Percentiles rank a stretch among this genome's conserved stretches.
Conservation (phyloP, 768 basidiomycete genomes). For the Lactarius quietus region DNA sequence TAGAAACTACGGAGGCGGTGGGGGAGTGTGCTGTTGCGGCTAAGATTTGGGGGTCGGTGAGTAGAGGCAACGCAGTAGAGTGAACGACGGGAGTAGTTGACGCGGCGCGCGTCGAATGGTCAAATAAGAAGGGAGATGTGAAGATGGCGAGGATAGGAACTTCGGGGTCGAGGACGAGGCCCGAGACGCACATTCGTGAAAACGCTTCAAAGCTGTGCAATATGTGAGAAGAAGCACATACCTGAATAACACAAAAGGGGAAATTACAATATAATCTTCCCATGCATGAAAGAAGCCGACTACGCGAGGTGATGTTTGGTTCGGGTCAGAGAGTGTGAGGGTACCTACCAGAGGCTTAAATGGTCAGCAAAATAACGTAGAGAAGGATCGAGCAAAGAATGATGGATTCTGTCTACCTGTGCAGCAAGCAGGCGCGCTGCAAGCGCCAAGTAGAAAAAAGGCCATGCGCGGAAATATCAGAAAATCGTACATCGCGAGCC, state of each 20-base stretch:
- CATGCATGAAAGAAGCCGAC: slow-evolving; percentile 81
- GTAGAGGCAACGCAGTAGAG: slow-evolving; percentile 20
- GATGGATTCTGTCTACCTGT: slow-evolving; percentile 80
- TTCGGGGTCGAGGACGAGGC: slow-evolving; percentile 84
- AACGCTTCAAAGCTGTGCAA: slow-evolving; percentile 75
- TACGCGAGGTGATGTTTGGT: slow-evolving; percentile 41
- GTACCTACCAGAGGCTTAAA: slow-evolving; percentile 73
- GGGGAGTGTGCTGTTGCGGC: slow-evolving; percentile 45
- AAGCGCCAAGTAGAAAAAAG: not conserved
- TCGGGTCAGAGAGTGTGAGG: slow-evolving; percentile 38
- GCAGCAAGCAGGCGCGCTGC: not conserved
- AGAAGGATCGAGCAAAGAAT: slow-evolving; percentile 82
- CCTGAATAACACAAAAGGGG: too few relatives aligned
- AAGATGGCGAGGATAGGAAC: slow-evolving; percentile 51
- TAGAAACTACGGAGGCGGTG: slow-evolving; percentile 45
- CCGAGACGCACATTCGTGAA: slow-evolving; percentile 86
- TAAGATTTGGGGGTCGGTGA: slow-evolving; percentile 36
- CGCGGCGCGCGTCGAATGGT: slow-evolving; percentile 31
- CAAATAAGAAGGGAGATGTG: slow-evolving; percentile 36
- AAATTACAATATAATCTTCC: slow-evolving; percentile 84
- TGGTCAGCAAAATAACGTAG: slow-evolving; percentile 76
- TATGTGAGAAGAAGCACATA: too few relatives aligned
- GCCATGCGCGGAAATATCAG: slow-evolving; percentile 65
- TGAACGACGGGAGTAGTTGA: slow-evolving; percentile 27
- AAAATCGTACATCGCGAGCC: slow-evolving; percentile 61